These are phyloP conservation scores for Diutina ranongensis DNA, from an alignment of 1,139 yeast species.

Conservation along the genomic window DNA sequence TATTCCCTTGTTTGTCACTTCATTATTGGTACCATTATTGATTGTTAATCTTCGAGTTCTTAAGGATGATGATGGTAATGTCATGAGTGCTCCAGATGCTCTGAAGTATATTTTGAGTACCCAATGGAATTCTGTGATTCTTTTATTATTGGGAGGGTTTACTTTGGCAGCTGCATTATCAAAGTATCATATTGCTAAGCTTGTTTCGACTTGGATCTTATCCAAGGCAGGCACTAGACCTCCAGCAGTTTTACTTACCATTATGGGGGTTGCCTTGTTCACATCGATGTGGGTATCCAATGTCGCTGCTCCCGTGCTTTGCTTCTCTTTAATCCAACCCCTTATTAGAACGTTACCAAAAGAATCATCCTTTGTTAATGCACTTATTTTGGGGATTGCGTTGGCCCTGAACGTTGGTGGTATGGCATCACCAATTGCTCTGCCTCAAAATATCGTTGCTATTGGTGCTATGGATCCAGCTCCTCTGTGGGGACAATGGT, in stretches of 20 bases:
- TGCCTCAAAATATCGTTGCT: constrained; percentile 70
- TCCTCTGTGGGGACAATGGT: constrained; percentile 74
- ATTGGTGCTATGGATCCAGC: constrained; percentile 55
- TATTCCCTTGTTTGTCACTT: constrained; percentile 57
- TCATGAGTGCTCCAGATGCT: constrained; percentile 41
- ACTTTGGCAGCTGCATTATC: constrained; percentile 66
- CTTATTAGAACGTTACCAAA: constrained; percentile 50
- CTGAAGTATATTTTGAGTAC: constrained; percentile 43
- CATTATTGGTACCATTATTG: constrained; percentile 49
- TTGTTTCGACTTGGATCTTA: constrained; percentile 53
- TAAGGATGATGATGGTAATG: constrained; percentile 43
- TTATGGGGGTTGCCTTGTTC: constrained; percentile 59
- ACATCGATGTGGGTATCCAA: constrained; percentile 73
- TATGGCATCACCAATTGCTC: constrained; percentile 73
- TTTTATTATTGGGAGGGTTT: constrained; percentile 61
- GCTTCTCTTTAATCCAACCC: constrained; percentile 58
- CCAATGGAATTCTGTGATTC: constrained; percentile 70
- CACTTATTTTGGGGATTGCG: constrained; percentile 61
- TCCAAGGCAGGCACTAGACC: constrained; percentile 60
- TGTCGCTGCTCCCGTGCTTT: constrained; percentile 68
- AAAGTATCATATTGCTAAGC: constrained; percentile 57
- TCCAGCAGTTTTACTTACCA: constrained; percentile 45
- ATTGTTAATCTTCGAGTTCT: constrained; percentile 44
- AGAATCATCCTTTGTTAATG: constrained; percentile 49
- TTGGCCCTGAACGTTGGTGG: constrained; percentile 66